Percentiles rank a stretch among this genome's conserved stretches.
Evolutionary conservation across 1,284 basidiomycete genomes (phyloP).

Genomic region (Naganishia sp.): DNA sequence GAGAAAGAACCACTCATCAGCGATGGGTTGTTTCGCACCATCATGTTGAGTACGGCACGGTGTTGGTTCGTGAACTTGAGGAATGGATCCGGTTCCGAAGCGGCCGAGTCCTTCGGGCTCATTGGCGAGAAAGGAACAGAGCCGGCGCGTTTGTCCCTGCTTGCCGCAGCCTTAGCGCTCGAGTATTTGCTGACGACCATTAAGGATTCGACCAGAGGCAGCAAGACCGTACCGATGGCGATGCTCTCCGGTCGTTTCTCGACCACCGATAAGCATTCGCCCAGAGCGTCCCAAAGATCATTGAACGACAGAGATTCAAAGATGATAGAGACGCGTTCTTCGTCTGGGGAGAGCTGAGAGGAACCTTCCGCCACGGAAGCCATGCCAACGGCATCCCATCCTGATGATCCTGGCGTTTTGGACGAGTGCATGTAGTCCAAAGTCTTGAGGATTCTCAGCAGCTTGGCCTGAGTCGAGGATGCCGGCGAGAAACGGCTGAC

Average conservation of each 20-base stretch:
- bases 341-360: conserved; percentile 58
- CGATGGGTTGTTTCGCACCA: conserved; percentile 97
- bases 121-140: conserved; percentile 50
- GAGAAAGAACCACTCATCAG: conserved; percentile 98
- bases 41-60: conserved; percentile 90
- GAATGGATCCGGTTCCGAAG: conserved; percentile 80
- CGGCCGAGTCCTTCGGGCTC: conserved; percentile 66
- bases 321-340: conserved; percentile 77
- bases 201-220: conserved; percentile 88
- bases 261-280: conserved; percentile 78
- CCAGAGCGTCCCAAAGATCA: conserved; percentile 78
- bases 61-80: conserved; percentile 92
- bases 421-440: conserved; percentile 88
- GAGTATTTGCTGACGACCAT: conserved; percentile 98
- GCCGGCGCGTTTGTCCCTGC: conserved; percentile 43
- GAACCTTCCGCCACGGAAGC: conserved; percentile 39
- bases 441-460: conserved; percentile 88
- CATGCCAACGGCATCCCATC: conserved; percentile 31
- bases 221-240: conserved; percentile 82
- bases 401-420: conserved; percentile 35
- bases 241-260: conserved; percentile 77
- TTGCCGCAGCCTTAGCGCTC: conserved; percentile 54
- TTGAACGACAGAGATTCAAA: conserved; percentile 86
- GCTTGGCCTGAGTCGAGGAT: conserved; percentile 87
- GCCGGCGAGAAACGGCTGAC: conserved; percentile 86